Evolutionary conservation across 495 filamentous ascomycete species (phyloP), one percentile per base, ranked within the genome.

Genomic region (Cryomyces minteri): DNA sequence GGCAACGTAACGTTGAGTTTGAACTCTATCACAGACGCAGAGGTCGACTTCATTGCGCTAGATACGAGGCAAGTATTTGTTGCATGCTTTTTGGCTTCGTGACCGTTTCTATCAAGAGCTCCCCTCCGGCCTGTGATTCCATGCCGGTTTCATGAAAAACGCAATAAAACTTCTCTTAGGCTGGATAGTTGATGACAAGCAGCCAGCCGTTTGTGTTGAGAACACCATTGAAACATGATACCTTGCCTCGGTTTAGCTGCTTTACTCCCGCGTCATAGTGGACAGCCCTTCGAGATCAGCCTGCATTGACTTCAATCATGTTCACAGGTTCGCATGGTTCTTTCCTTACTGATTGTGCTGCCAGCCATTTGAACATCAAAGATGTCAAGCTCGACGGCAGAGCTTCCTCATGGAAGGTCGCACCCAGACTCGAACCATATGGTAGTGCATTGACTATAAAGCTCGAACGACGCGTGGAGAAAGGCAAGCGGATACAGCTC

Each of bases 361-460:
- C n/a, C 41, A 59, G 82, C 61, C 70, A 78, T 59, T 67, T 98
- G 9, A 68, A 79, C 47, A 72, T 94, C 45, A 63, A 66, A 6
- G 65, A 69, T 29, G 76, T 95, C 54, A 73, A 67, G 50, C 67
- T 87, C 49, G 61, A 82, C 60, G 74, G 72, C 28, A 57, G 65
- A 39, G 39, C 63, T 9, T 68, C 70, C 32, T 63, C 79, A 39
- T 98, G 83, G 81, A 68, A 69, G 46, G 56, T 94, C 39, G 71
- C 76, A 38, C 71, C 75, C 12, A 71, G 77, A 9, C 58, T 69
- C 42, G 84, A 81, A 49, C 82, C 84, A 2, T 85, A 77, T 59
- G 90, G 90, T 28, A 79, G 76, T 46, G 79, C 87, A 0, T 69
- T 98, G 46, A 77, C 74, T 46, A 76, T 98, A 41, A 65, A 63